These are phyloP conservation scores for Astrothelium macrocarpum DNA, from an alignment of 495 filamentous ascomycete species.

Conservation along the genomic window DNA sequence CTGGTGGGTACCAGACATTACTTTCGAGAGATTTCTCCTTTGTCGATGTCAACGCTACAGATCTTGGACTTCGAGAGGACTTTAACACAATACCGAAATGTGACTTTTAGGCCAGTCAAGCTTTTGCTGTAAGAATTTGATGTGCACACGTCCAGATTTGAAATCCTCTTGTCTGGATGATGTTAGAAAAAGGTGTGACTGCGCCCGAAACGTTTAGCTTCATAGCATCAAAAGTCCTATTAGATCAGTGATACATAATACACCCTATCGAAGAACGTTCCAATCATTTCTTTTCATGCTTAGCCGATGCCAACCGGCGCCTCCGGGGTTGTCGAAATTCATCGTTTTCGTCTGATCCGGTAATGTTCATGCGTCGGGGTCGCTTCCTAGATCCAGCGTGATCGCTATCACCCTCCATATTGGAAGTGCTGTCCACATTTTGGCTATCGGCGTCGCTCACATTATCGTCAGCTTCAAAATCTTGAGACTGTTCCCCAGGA, in stretches of 20 bases:
- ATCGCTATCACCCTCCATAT: not conserved
- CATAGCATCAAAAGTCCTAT: no score
- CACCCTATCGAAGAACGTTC: no score
- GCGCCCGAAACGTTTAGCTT: no score
- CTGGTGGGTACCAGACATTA: slow-evolving; percentile 18
- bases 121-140: slow-evolving; percentile 20
- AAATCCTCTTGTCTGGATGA: no score
- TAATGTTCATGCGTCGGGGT: not conserved
- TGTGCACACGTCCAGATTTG: not conserved
- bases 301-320: not conserved
- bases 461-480: not conserved
- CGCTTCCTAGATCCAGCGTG: not conserved
- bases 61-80: slow-evolving; percentile 12
- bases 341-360: slow-evolving; percentile 3
- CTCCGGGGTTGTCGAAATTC: not conserved
- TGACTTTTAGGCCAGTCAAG: slow-evolving; percentile 18
- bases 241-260: no score
- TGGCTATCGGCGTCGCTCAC: not conserved
- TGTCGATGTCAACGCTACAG: slow-evolving; percentile 15
- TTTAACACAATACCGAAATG: slow-evolving; percentile 14
- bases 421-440: not conserved
- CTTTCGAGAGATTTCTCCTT: slow-evolving; percentile 11
- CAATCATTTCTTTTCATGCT: not conserved
- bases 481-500: not conserved
- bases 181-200: no score